A percentile compares a stretch with the other conserved stretches of the same genome.
phyloP scores from a whole-genome alignment of 2,329 filamentous ascomycete species.

The Alternaria tenuissima region DNA sequence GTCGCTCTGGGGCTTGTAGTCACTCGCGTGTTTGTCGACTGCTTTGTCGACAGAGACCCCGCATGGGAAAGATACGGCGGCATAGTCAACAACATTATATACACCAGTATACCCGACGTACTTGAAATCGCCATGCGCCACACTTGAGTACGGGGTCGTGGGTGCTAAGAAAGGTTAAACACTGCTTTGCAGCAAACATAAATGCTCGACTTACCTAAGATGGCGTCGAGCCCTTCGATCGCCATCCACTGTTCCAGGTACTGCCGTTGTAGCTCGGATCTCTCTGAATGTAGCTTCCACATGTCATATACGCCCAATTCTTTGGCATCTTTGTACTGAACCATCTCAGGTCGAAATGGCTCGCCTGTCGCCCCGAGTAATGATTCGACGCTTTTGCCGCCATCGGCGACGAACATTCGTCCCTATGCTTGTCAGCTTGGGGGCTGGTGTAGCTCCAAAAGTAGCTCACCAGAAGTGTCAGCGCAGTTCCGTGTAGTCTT shows the following conservation, averaged over 20 bases:
- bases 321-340: conserved; percentile 52
- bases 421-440: conserved; percentile 28
- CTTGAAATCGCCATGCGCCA: conserved; percentile 55
- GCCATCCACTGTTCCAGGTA: conserved; percentile 58
- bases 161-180: conserved; percentile 42
- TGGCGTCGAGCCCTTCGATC: conserved; percentile 54
- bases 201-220: conserved; percentile 45
- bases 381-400: conserved; percentile 57
- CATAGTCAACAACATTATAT: conserved; percentile 60
- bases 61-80: conserved; percentile 55
- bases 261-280: conserved; percentile 53
- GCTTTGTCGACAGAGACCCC: conserved; percentile 52
- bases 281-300: conserved; percentile 60
- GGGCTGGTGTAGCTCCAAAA: background rate
- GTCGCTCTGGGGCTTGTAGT: conserved; percentile 45
- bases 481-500: conserved; percentile 61
- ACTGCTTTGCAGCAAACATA: background rate
- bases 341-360: conserved; percentile 61
- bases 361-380: conserved; percentile 54
- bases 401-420: conserved; percentile 60
- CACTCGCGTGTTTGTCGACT: conserved; percentile 42
- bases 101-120: conserved; percentile 58
- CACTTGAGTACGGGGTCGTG: conserved; percentile 56
- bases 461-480: conserved; percentile 57
- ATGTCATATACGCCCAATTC: conserved; percentile 57